Percentiles rank a stretch among this genome's conserved stretches.
Evolutionary conservation across 2,329 filamentous ascomycete species (phyloP).

Genomic region (Aspergillus clavatus): DNA sequence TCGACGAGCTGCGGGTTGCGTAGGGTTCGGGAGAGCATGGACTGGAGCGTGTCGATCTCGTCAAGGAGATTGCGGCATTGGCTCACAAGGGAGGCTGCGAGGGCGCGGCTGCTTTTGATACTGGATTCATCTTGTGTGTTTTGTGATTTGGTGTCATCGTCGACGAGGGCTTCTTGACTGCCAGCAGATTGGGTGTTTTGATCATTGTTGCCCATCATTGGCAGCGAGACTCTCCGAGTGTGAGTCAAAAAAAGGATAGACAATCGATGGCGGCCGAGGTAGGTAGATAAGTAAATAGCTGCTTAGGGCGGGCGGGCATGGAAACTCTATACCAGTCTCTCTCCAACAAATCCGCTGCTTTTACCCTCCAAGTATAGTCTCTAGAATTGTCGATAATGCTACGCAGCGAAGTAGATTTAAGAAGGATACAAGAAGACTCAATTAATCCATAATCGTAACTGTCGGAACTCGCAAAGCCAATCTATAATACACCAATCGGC

Average conservation of each 20-base stretch:
- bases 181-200: not conserved
- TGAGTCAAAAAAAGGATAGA: not conserved
- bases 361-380: not conserved
- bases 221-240: not conserved
- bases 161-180: not conserved
- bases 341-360: not conserved
- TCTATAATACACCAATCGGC: slow-evolving; percentile 9
- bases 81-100: slow-evolving; percentile 31
- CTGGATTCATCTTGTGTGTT: not conserved
- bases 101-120: slow-evolving; percentile 11
- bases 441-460: slow-evolving; percentile 7
- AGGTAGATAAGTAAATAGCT: not conserved
- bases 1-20: slow-evolving; percentile 48
- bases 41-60: slow-evolving; percentile 45
- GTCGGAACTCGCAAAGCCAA: not conserved
- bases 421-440: not conserved
- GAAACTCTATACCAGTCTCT: not conserved
- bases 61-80: slow-evolving; percentile 40
- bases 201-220: not conserved
- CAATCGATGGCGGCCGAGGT: not conserved
- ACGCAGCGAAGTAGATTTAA: too few species aligned
- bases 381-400: too few species aligned
- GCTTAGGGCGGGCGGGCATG: not conserved
- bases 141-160: not conserved
- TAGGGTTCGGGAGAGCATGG: slow-evolving; percentile 35